Percentiles rank a stretch among this genome's conserved stretches.
phyloP scores from a whole-genome alignment of 176 grass and related monocot genomes.

The Eragrostis curvula region DNA sequence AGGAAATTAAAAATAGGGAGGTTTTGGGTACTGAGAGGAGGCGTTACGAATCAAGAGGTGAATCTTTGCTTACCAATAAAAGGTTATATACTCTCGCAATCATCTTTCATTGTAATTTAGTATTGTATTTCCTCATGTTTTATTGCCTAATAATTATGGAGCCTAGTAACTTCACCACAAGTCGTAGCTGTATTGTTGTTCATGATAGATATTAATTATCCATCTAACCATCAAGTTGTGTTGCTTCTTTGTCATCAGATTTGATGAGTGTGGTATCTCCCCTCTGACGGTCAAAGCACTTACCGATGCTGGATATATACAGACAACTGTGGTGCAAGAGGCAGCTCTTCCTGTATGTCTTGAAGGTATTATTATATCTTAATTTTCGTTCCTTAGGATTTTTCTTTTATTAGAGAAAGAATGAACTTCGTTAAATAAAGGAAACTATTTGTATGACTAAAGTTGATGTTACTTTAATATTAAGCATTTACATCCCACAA shows the following conservation, averaged over 20 bases:
- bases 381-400: background rate
- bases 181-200: background rate
- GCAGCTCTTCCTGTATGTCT: slow-evolving; percentile 80
- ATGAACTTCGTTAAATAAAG: background rate
- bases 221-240: slow-evolving; percentile 1
- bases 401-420: background rate
- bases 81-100: slow-evolving; percentile 48
- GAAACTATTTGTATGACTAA: background rate
- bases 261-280: slow-evolving; percentile 56
- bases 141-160: slow-evolving; percentile 1
- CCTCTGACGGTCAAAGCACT: slow-evolving; percentile 81
- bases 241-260: slow-evolving; percentile 43
- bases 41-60: slow-evolving; percentile 41
- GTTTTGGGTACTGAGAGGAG: slow-evolving; percentile 57
- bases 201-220: background rate
- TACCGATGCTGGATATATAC: slow-evolving; percentile 77
- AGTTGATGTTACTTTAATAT: slow-evolving; percentile 4
- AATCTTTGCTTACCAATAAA: slow-evolving; percentile 75
- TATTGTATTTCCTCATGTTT: background rate
- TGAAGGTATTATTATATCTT: slow-evolving; percentile 69
- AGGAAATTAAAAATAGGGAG: slow-evolving; percentile 70
- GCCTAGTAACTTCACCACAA: slow-evolving; percentile 1
- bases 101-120: slow-evolving; percentile 10
- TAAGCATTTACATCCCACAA: slow-evolving; percentile 5
- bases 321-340: slow-evolving; percentile 88